Evolutionary conservation across 768 basidiomycete genomes (phyloP).

Genomic region (Tylopilus felleus): DNA sequence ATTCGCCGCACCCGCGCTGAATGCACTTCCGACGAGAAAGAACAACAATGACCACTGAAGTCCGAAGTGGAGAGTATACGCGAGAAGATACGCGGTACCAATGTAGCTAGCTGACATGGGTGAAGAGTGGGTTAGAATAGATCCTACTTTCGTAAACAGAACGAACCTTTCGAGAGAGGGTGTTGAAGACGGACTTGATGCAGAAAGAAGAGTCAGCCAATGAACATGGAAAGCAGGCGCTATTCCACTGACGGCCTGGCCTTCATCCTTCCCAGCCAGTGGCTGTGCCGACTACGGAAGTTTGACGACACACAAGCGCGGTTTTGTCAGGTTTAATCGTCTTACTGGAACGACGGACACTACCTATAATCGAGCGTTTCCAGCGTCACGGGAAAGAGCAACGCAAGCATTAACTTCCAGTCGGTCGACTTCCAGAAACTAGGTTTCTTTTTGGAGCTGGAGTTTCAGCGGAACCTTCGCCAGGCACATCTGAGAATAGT

Average conservation of each 20-base stretch:
- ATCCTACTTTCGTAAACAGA: not conserved
- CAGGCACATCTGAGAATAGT: not conserved
- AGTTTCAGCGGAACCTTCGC: not conserved
- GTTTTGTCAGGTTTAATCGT: not conserved
- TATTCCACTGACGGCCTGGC: not conserved
- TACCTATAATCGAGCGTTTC: slow-evolving; percentile 35
- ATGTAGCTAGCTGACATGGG: slow-evolving; percentile 42
- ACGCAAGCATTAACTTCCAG: slow-evolving; percentile 32
- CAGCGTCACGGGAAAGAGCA: slow-evolving; percentile 41
- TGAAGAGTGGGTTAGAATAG: not conserved
- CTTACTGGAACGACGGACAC: not conserved
- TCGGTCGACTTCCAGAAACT: slow-evolving; percentile 28
- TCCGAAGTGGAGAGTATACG: slow-evolving; percentile 48
- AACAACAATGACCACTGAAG: slow-evolving; percentile 43
- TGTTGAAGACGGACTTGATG: slow-evolving; percentile 28
- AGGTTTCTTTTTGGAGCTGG: not conserved
- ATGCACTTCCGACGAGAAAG: slow-evolving; percentile 42
- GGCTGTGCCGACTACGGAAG: not conserved
- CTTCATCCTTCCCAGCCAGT: too few species aligned
- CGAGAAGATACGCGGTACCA: slow-evolving; percentile 48
- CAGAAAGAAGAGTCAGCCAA: not conserved
- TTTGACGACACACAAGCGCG: not conserved
- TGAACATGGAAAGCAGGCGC: not conserved
- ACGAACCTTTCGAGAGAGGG: slow-evolving; percentile 26
- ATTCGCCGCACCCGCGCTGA: too few species aligned